A percentile compares a stretch with the other conserved stretches of the same genome.
These are phyloP conservation scores for Fusarium sp. DNA, from an alignment of 2,329 filamentous ascomycete species.

Conservation along the genomic window DNA sequence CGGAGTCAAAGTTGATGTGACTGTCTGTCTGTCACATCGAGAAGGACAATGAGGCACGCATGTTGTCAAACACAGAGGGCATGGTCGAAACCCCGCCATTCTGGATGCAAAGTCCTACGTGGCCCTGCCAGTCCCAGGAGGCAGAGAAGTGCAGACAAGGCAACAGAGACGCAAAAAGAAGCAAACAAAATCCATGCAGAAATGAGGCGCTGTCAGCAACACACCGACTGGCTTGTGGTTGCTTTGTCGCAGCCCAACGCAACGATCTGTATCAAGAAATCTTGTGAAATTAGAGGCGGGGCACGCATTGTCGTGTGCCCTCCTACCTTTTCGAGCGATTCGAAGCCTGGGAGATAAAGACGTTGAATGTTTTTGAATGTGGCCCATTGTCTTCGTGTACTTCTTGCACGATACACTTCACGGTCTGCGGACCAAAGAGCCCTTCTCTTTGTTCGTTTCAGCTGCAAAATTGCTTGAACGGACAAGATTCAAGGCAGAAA, in stretches of 20 bases:
- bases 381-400: no score
- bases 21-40: not conserved
- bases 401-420: not conserved
- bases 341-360: not conserved
- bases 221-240: not conserved
- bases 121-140: not conserved
- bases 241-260: not conserved
- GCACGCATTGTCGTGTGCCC: not conserved
- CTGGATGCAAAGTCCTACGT: not conserved
- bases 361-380: not conserved
- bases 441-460: not conserved
- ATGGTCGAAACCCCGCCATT: not conserved
- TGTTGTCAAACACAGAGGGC: not conserved
- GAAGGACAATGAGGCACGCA: not conserved
- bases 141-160: not conserved
- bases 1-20: not conserved
- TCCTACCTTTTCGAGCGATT: not conserved
- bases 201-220: not conserved
- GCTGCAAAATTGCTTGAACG: not conserved
- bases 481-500: not conserved
- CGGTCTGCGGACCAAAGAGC: no score
- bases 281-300: not conserved
- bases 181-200: not conserved
- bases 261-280: not conserved
- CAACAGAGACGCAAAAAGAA: not conserved